Evolutionary conservation across 2,329 filamentous ascomycete species (phyloP).

Genomic region (Claviceps sp.): DNA sequence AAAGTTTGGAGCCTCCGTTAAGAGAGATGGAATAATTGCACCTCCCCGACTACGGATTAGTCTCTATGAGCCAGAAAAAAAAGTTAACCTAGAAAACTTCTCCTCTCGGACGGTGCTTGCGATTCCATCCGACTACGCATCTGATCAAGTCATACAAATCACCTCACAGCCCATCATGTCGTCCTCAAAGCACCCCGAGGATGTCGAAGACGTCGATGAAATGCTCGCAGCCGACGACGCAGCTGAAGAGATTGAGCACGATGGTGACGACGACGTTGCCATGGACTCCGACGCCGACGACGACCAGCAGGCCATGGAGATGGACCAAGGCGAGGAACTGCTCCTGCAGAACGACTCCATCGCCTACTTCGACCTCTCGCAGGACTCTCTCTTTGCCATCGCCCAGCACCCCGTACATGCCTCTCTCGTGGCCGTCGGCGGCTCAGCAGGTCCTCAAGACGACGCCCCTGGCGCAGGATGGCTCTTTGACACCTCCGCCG

Average conservation of each 20-base stretch:
- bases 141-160: background rate
- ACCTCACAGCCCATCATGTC: constrained; percentile 15
- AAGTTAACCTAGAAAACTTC: background rate
- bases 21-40: background rate
- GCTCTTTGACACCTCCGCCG: constrained; percentile 63
- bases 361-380: constrained; percentile 83
- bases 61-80: no score
- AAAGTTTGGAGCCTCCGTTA: background rate
- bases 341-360: constrained; percentile 80
- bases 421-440: constrained; percentile 74
- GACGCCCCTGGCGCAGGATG: constrained; percentile 66
- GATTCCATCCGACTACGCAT: background rate
- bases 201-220: constrained; percentile 14
- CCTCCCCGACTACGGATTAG: background rate
- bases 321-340: constrained; percentile 58
- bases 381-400: constrained; percentile 87
- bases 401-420: constrained; percentile 76
- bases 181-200: constrained; percentile 13
- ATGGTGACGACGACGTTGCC: constrained; percentile 56
- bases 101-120: background rate
- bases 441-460: constrained; percentile 46
- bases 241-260: constrained; percentile 33
- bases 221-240: constrained; percentile 7
- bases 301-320: constrained; percentile 37
- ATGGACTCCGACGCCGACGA: constrained; percentile 58